phyloP scores from a whole-genome alignment of 208 protist species.

The Wallacemonas rigidus region DNA sequence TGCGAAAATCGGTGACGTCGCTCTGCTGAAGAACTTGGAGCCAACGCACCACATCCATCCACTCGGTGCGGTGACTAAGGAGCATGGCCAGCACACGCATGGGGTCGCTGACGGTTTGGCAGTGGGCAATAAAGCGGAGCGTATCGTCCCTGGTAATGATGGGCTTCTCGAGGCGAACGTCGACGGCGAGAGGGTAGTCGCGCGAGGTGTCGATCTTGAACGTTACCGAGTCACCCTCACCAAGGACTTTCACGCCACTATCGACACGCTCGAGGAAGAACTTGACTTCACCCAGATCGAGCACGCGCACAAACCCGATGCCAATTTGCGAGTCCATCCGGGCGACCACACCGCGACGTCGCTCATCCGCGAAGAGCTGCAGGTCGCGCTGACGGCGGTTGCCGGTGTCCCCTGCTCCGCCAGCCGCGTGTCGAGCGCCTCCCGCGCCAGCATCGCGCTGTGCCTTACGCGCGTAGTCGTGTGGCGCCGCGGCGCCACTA shows the following conservation, averaged over 20 bases:
- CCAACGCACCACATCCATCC: conserved; percentile 70
- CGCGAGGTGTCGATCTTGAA: conserved; percentile 75
- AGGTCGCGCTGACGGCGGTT: conserved; percentile 27
- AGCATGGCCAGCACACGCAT: conserved; percentile 77
- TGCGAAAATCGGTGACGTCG: conserved; percentile 34
- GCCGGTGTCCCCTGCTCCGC: not conserved
- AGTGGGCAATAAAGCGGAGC: conserved; percentile 66
- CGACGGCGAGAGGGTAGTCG: conserved; percentile 80
- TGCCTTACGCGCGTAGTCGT: conserved; percentile 14
- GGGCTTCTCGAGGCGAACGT: conserved; percentile 72
- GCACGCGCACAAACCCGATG: conserved; percentile 77
- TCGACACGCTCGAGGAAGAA: conserved; percentile 87
- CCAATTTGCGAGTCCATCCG: conserved; percentile 68
- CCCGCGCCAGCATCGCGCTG: conserved; percentile 2
- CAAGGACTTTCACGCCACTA: conserved; percentile 72
- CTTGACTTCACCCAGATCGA: conserved; percentile 72
- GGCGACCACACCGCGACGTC: conserved; percentile 65
- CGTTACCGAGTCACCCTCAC: conserved; percentile 69
- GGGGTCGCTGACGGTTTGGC: conserved; percentile 46
- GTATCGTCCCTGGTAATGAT: conserved; percentile 69
- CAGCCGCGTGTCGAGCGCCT: not conserved
- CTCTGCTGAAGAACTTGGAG: conserved; percentile 31
- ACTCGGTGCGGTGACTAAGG: conserved; percentile 80
- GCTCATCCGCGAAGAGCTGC: conserved; percentile 69
- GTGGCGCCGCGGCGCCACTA: conserved; percentile 12